These are phyloP conservation scores for Penicillium flavigenum DNA, from an alignment of 495 filamentous ascomycete genomes.

Conservation along the genomic window DNA sequence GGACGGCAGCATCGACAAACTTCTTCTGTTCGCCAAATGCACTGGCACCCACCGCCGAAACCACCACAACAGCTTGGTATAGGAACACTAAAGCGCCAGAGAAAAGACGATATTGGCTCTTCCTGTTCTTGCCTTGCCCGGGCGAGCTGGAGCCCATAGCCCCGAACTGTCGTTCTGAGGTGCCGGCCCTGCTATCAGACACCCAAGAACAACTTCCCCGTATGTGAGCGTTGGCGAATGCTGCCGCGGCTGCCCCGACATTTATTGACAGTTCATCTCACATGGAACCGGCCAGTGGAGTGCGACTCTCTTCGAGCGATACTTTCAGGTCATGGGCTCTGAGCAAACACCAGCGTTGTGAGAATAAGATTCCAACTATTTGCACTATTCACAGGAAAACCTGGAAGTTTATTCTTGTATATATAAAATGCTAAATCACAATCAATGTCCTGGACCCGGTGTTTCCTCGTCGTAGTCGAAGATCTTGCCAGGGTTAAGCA, in stretches of 20 bases:
- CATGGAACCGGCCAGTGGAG: slow-evolving; percentile 14
- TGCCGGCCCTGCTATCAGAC: neutral
- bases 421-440: neutral
- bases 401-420: neutral
- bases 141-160: neutral
- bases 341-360: neutral
- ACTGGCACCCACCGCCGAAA: slow-evolving; percentile 34
- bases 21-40: slow-evolving; percentile 43
- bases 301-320: slow-evolving; percentile 16
- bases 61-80: neutral
- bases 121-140: neutral
- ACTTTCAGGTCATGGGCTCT: slow-evolving; percentile 14
- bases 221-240: neutral
- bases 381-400: neutral
- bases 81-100: neutral
- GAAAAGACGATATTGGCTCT: neutral
- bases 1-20: slow-evolving; percentile 59
- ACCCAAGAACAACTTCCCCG: neutral
- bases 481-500: slow-evolving; percentile 91
- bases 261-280: neutral
- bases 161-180: neutral
- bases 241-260: neutral
- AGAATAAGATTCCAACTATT: neutral
- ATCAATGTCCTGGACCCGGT: slow-evolving; percentile 8
- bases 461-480: slow-evolving; percentile 51